Base-by-base conservation (phyloP, 1,139 yeast species). In the Chernovozyma aurita region DNA sequence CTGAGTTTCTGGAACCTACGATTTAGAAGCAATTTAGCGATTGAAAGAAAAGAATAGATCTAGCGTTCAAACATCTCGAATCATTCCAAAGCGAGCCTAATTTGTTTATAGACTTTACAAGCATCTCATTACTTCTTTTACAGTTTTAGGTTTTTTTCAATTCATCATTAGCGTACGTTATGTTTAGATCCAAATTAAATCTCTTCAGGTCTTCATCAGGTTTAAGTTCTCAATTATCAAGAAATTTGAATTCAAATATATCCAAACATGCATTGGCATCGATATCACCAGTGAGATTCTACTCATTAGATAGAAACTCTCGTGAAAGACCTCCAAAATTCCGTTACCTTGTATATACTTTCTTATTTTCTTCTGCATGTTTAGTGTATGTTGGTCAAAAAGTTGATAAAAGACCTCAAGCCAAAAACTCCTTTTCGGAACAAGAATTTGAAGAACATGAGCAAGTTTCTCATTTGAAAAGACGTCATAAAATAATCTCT, bases 361-460 rank as follows among this genome's bases (percentile, higher is more conserved):
- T 75, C 28, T 47, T 72, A n/a, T 52, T 73, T 12, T 75, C 84
- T 2, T 65, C 79, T 6, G 76, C 66, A 13, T 64, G 73, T 0
- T 70, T 84, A 43, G 75, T 65, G 35, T 65, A 69, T 43, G 79
- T 76, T 2, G 76, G 78, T 3, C 60, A 63, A 22, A 61, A 62
- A 21, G 67, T 80, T n/a, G 80, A 78, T 40, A 72, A 73, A 44
- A 73, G 68, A 44, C 43, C 47, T 14, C 52, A 44, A 30, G 77
- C 76, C 17, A 74, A 73, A 48, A 77, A 63, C 27, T 52, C 62
- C 16, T 65, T 65, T 44, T 65, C 79, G 9, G 85, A 79, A 46
- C 71, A 70, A 39, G 94, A 85, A 48, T 81, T 78, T 64, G 50
- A 62, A 29, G 68, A 65, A 35, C 64, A 65, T 41, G 82, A 78